phyloP scores from a whole-genome alignment of 2,329 filamentous ascomycete genomes.

The Sarocladium strictum region DNA sequence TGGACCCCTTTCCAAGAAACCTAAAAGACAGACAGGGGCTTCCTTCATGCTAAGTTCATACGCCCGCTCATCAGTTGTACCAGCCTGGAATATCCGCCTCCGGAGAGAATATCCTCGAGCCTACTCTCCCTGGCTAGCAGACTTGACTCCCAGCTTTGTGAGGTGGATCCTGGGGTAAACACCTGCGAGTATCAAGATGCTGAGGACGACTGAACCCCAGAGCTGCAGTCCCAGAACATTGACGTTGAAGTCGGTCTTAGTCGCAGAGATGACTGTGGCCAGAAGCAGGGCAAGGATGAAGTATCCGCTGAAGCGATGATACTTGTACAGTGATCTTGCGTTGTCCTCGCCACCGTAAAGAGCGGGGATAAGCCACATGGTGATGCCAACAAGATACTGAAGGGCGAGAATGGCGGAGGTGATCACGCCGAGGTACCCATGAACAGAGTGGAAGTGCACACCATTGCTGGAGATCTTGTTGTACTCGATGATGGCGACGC shows the following conservation, averaged over 20 bases:
- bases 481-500: conserved; percentile 67
- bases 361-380: conserved; percentile 69
- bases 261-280: conserved; percentile 68
- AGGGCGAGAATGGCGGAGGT: conserved; percentile 64
- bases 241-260: conserved; percentile 68
- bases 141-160: conserved; percentile 63
- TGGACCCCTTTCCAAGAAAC: too few species aligned
- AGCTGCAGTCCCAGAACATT: conserved; percentile 64
- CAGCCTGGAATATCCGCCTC: too few species aligned
- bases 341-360: conserved; percentile 74
- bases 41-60: too few species aligned
- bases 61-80: too few species aligned
- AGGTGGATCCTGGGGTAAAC: conserved; percentile 74
- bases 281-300: conserved; percentile 63
- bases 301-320: conserved; percentile 77
- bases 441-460: conserved; percentile 71
- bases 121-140: neutral
- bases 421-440: conserved; percentile 75
- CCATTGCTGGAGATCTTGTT: conserved; percentile 71
- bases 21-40: too few species aligned
- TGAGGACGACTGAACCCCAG: conserved; percentile 67
- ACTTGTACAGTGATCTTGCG: conserved; percentile 84
- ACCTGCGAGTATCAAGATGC: conserved; percentile 62
- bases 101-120: too few species aligned
- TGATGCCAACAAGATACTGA: conserved; percentile 75